phyloP scores from a whole-genome alignment of 2,329 filamentous ascomycete species.

The Fusarium acutatum region DNA sequence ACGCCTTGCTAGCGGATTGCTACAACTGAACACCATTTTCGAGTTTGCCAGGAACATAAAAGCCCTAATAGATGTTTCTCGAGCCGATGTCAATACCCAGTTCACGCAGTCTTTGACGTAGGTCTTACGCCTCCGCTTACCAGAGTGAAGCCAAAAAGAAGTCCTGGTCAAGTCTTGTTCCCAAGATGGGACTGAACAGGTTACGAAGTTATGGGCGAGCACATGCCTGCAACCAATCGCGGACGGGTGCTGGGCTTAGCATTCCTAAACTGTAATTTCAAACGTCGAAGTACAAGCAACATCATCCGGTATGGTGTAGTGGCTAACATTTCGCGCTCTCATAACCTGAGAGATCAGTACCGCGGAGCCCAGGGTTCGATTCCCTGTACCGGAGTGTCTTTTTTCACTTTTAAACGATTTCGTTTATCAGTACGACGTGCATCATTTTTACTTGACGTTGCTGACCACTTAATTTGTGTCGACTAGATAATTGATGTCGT shows the following conservation, averaged over 20 bases:
- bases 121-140: too few species aligned
- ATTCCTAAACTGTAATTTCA: accelerated
- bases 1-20: too few species aligned
- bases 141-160: too few species aligned
- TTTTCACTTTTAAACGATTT: accelerated
- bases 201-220: too few species aligned
- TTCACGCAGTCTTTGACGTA: too few species aligned
- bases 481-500: neutral
- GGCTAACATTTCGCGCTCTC: conserved; percentile 47
- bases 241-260: too few species aligned
- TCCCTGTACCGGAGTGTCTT: conserved; percentile 40
- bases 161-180: too few species aligned
- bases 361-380: conserved; percentile 43
- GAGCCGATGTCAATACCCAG: accelerated
- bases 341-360: conserved; percentile 38
- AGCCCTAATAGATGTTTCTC: accelerated
- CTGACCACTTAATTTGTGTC: too few species aligned
- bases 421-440: too few species aligned
- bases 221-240: too few species aligned
- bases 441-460: neutral
- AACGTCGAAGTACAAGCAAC: accelerated
- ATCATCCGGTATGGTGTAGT: conserved; percentile 47
- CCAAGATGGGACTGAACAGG: too few species aligned
- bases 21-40: neutral
- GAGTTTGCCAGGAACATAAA: accelerated